Conservation (phyloP, 1,139 yeast species). For the Geotrichum reessii region DNA sequence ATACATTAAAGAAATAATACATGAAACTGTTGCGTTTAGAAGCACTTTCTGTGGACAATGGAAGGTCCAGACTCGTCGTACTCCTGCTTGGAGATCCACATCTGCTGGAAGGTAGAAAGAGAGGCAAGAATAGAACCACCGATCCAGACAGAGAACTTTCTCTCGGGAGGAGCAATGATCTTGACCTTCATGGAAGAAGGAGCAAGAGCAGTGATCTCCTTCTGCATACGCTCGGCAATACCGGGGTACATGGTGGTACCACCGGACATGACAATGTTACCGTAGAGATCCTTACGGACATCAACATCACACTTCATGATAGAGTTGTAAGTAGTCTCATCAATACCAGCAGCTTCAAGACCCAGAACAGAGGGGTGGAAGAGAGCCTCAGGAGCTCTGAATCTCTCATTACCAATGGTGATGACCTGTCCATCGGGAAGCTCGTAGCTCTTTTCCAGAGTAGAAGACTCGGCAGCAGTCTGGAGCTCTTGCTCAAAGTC, state of each 20-base stretch:
- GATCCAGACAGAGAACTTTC: slow-evolving; percentile 99
- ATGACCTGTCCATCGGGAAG: slow-evolving; percentile 99
- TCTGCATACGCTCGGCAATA: slow-evolving; percentile 99
- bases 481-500: slow-evolving; percentile 98
- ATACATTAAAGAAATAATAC: slow-evolving; percentile 12
- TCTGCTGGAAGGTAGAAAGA: slow-evolving; percentile 98
- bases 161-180: slow-evolving; percentile 98
- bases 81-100: slow-evolving; percentile 99
- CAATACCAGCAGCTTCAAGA: slow-evolving; percentile 98
- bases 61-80: slow-evolving; percentile 99
- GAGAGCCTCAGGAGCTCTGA: slow-evolving; percentile 99
- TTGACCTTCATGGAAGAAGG: slow-evolving; percentile 99
- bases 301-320: slow-evolving; percentile 99
- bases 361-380: slow-evolving; percentile 98
- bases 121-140: slow-evolving; percentile 99
- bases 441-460: slow-evolving; percentile 97
- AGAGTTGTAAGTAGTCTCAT: slow-evolving; percentile 98
- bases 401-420: slow-evolving; percentile 99
- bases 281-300: slow-evolving; percentile 97
- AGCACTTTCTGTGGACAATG: slow-evolving; percentile 99
- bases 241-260: slow-evolving; percentile 99
- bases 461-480: slow-evolving; percentile 97
- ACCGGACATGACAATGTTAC: slow-evolving; percentile 99
- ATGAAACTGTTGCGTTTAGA: slow-evolving; percentile 48
- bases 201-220: slow-evolving; percentile 98